Evolutionary conservation across 208 protist species (phyloP), one percentile per base, ranked within the genome.

Genomic region (Leishmania gerbilli): DNA sequence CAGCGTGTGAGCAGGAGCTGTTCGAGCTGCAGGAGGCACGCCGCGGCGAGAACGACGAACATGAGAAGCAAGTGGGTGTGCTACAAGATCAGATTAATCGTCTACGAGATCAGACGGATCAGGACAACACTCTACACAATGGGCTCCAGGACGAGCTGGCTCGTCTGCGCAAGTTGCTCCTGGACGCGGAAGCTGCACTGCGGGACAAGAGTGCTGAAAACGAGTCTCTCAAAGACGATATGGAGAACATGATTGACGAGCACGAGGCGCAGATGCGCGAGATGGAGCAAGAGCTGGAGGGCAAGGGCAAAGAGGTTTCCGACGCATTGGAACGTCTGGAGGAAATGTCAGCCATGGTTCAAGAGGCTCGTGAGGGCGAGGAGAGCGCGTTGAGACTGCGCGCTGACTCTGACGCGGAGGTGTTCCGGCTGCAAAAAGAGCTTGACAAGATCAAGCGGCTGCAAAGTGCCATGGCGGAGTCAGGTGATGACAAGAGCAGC

Each of bases 301-400:
- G 76, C 56, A 94, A 92, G 76, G 88, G 81, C 51, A 76, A 79
- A 53, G 93, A 97, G 77, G 89, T 90, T 13, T 93, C 88, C 24
- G 93, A 97, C 64, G 90, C 90, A 3, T 79, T 97, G 64, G 91
- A 92, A 79, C 86, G 83, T 27, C 82, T 97, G 58, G 91, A 95
- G 77, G 91, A 97, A 81, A 88, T 95, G 84, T 86, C 89, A n/a
- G 83, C 87, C 31, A 92, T 97, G 89, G 80, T 97, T 62, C 85
- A 95, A 64, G 89, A 93, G 65, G 93, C 90, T 0, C 93, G 93
- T 47, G 87, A 92, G 67, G 79, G 83, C 31, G 92, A 97, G 77
- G 84, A 92, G 75, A 92, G 84, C 37, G 90, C 87, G 37, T 45
- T 94, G 68, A 79, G 82, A 6, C 80, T 89, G 75, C 85, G 91